Evolutionary conservation across 306 rosid species (phyloP), one percentile per base, ranked within the genome.

Genomic region (Castanea crenata): DNA sequence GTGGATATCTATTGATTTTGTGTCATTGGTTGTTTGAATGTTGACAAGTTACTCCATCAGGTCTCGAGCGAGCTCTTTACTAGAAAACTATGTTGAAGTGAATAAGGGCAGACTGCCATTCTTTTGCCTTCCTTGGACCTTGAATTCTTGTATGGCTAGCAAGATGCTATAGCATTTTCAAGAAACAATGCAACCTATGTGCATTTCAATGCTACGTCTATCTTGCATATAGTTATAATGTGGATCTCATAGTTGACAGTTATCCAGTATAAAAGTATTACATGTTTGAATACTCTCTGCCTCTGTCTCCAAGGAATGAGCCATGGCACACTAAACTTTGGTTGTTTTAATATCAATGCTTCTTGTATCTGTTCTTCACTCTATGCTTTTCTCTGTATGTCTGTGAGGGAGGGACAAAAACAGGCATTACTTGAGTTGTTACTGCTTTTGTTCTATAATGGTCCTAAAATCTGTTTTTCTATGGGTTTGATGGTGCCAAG

Each of bases 21-120:
- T 79, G 78, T 32, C 76, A 6, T 49, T 75, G 18, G 69, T 59
- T 74, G 51, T 59, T 88, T 73, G 55, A 73, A 13, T 12, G 32
- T 73, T 63, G 69, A 46, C 41, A 79, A 15, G 41, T 23, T 55
- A 59, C 46, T 67, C 18, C 61, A 32, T 27, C 51, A 21, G 29
- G 70, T 74, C 72, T 67, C 21, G 32, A 56, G 44, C 54, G 55
- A 71, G 41, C 54, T 69, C 49, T 74, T 49, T 54, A 56, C 29
- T 75, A 31, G 27, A 54, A 76, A 61, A 54, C 69, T 79, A 21
- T 76, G 62, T 46, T 38, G 21, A 15, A 23, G 76, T 61, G 12
- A 31, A 79, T 55, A 78, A 5, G 19, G 79, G 63, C 34, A 64
- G 35, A 13, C 70, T 56, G 44, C 25, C 18, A 54, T 34, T 27